These are phyloP conservation scores for Volvox carteri DNA, from an alignment of 163 green algal genomes.

Conservation along the genomic window DNA sequence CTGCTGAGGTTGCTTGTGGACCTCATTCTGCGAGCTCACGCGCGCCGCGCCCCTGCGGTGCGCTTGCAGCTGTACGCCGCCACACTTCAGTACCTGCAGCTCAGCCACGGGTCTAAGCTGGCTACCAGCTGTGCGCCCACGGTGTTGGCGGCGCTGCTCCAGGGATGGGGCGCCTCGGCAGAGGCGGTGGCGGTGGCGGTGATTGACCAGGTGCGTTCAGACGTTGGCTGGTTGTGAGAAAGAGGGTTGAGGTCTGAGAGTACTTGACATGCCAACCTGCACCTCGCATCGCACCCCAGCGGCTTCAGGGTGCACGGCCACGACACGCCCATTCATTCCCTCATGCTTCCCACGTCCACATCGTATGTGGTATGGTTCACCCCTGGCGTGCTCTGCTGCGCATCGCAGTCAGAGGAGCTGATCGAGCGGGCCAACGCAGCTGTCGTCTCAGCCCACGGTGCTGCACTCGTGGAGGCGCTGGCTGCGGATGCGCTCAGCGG, in stretches of 20 bases:
- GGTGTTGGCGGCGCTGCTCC: conserved; percentile 74
- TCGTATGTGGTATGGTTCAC: too few species aligned
- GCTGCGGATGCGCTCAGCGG: conserved; percentile 58
- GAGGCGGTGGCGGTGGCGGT: conserved; percentile 45
- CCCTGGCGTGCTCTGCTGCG: too few species aligned
- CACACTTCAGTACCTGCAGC: conserved; percentile 79
- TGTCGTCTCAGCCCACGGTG: conserved; percentile 59
- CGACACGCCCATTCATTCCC: too few species aligned
- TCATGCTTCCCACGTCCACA: too few species aligned
- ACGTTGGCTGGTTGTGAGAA: not conserved
- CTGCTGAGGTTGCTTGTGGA: conserved; percentile 75
- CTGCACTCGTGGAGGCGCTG: conserved; percentile 55
- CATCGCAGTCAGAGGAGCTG: conserved; percentile 61
- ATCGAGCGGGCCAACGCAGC: conserved; percentile 76
- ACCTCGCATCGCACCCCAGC: too few species aligned
- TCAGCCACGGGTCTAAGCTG: conserved; percentile 71
- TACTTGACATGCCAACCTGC: too few species aligned
- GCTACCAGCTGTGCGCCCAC: conserved; percentile 63
- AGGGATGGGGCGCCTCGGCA: conserved; percentile 53
- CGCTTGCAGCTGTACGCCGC: conserved; percentile 76
- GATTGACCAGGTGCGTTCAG: conserved; percentile 8
- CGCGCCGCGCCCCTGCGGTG: conserved; percentile 58
- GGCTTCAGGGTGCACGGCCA: too few species aligned
- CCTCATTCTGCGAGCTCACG: conserved; percentile 47
- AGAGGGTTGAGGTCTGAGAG: too few species aligned